Base-by-base conservation (phyloP, 1,284 basidiomycete genomes). In the Cystobasidium slooffiae region DNA sequence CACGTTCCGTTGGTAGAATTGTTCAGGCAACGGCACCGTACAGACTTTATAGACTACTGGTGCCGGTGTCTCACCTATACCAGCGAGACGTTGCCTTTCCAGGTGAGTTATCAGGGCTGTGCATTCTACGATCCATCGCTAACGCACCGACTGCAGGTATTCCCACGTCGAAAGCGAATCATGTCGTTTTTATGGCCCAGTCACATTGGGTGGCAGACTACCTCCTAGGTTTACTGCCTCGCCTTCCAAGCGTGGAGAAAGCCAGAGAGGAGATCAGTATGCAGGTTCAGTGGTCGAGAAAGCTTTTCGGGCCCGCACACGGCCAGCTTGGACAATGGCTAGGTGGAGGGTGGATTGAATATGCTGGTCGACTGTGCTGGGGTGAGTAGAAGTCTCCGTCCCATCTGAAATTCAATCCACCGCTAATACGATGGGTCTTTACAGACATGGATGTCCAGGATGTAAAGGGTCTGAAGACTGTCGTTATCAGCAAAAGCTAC, bases 121-220 rank as follows among this genome's bases (percentile, higher is more conserved):
- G 74, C 74, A 31, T 9, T 14, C 6, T 24, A 16, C 18, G 31
- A 9, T 9, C 22, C 9, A 2, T 14, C 24, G 47, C 44, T 43
- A 6, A 47, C 43, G n/a, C 20, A 14, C 3, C 8, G 20, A 6
- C 12, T 37, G 8, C 51, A 66, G 64, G 75, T 55, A 53, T 69
- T 6, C 41, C 51, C 3, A 62, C 70, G 16, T 51, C 24, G 31
- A 69, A 68, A 76, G 76, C 75, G 3, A 78, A 78, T 68, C 75
- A 76, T 55, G 75, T 78, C 51, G 39, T 78, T 18, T 74, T 76
- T 52, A 67, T 77, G 37, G 63, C 68, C 18, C 78, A 78, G 62
- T 75, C 77, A 18, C 78, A 78, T 49, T 78, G 78, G 78, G 75
- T 78, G 18, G 65, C 77, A 46, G 78, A 78, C 58, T 78, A 78